Evolutionary conservation across 768 basidiomycete genomes (phyloP), one percentile per base, ranked within the genome.

Genomic region (Astraeus odoratus): DNA sequence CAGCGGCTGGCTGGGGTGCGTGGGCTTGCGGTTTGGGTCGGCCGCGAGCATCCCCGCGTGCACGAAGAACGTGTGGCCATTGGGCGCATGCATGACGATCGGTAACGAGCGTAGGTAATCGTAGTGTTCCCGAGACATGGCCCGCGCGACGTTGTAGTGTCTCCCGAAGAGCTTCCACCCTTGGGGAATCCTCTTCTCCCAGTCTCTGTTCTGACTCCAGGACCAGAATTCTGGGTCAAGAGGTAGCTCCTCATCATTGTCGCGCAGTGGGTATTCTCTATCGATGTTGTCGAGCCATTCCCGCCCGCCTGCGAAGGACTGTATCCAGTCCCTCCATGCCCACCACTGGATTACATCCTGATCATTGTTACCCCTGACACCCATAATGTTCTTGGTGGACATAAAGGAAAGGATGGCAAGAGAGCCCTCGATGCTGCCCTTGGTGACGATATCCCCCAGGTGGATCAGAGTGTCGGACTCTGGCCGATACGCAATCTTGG

Each of bases 341-440:
- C 81, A 73, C 94, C 94, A 96, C 66, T 95, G 86, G 36, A 97
- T 74, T 35, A 93, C 78, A 50, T 75, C 75, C 64, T 97, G 91
- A 66, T 98, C 94, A 58, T 97, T 90, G 60, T 98, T 98, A 0
- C 95, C 94, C 24, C 94, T 79, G 3, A 96, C 90, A 13, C 91
- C 92, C 19, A 74, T 74, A 34, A 90, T 70, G 41, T 79, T 76
- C 54, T 83, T 60, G 8, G 66, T 56, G 2, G 80, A 65, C 73
- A 96, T 73, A 61, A 76, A 88, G 6, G 69, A 63, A 8, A 95
- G 65, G 16, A 86, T 72, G 5, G 75, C 68, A 47, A 83, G 61
- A 0, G 86, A 84, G n/a, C 75, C 73, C 27, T 73, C 51, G 43
- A 75, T 72, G 0, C 73, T 60, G 4, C 81, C 85, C 62, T 86